Base-by-base conservation (phyloP, 495 filamentous ascomycete species). In the Aspergillus affinis region DNA sequence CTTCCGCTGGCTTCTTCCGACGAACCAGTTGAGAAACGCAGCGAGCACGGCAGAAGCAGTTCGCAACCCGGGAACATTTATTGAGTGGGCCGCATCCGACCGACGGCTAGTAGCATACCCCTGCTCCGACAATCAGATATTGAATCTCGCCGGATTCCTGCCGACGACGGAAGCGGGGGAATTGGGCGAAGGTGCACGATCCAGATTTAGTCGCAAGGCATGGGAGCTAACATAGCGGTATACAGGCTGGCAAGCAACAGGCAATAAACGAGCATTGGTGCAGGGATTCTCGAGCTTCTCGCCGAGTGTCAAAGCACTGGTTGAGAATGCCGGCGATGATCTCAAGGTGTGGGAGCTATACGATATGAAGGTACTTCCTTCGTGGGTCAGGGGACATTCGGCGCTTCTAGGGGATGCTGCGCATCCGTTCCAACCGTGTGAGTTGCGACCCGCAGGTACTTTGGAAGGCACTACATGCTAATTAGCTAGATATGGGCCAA, bases 371-470 rank as follows among this genome's bases (percentile, higher is more conserved):
- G 41, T 68, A 8, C 65, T 88, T 8, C 75, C 77, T 0, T 78
- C 73, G 1, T 88, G 81, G 79, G 72, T 75, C 4, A 68, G 72
- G 6, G 75, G 69, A 0, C 71, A 69, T 41, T 63, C 84, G 10
- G 81, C 76, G 5, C 65, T 88, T 0, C 53, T 88, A 1, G 84
- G 85, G 5, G 86, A 88, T 73, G 78, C 85, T 1, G 84, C 83
- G 29, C 85, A 88, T 70, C 84, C 83, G 8, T 86, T 87, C 58
- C 70, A 78, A 41, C 83, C 83, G 47, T 69, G 68, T 71, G 54
- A 58, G 64, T 47, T 26, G n/a, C 21, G 15, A n/a, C 6, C 27
- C 18, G n/a, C 9, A n/a, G 26, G 12, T 10, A 0, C 8, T 32
- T 29, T 18, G 23, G 45, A 17, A 21, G 26, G 23, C 20, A 32